Percentiles rank a stretch among this genome's conserved stretches.
Conservation (phyloP, 192 early-diverging fungal genomes). For the Backusella liffmaniae region DNA sequence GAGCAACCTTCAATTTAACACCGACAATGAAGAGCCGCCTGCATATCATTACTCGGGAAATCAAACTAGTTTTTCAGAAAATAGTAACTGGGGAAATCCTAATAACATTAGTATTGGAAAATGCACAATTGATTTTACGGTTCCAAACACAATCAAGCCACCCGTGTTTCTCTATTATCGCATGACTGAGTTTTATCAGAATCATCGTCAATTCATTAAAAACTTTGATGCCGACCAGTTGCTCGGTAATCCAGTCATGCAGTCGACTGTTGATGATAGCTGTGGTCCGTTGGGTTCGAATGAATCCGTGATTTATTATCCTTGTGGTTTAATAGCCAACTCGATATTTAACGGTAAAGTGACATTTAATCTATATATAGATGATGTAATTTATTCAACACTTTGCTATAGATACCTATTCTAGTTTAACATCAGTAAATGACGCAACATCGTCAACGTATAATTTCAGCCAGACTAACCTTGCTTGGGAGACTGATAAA, state of each 20-base stretch:
- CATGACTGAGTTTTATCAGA: constrained; percentile 95
- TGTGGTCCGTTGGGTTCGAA: constrained; percentile 36
- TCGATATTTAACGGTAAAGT: constrained; percentile 76
- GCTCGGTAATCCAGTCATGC: constrained; percentile 48
- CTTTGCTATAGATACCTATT: constrained; percentile 22
- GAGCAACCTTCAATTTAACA: neutral
- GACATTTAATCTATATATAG: neutral
- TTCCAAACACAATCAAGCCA: constrained; percentile 62
- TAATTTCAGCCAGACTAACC: constrained; percentile 58
- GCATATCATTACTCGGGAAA: constrained; percentile 22
- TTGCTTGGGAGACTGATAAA: constrained; percentile 84
- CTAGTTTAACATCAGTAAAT: constrained; percentile 17
- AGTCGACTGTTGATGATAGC: constrained; percentile 28
- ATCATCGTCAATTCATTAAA: constrained; percentile 87
- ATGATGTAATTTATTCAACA: neutral
- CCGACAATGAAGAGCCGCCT: constrained; percentile 12
- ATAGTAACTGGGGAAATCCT: neutral
- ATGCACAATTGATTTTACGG: constrained; percentile 69
- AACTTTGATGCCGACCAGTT: constrained; percentile 77
- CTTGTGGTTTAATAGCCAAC: constrained; percentile 91
- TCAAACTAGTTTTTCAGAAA: constrained; percentile 13
- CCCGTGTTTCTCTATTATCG: constrained; percentile 93
- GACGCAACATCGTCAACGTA: constrained; percentile 33
- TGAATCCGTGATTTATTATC: constrained; percentile 62
- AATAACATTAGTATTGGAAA: constrained; percentile 24